These are phyloP conservation scores for Citrus australasica DNA, from an alignment of 345 rosid species.

Conservation along the genomic window DNA sequence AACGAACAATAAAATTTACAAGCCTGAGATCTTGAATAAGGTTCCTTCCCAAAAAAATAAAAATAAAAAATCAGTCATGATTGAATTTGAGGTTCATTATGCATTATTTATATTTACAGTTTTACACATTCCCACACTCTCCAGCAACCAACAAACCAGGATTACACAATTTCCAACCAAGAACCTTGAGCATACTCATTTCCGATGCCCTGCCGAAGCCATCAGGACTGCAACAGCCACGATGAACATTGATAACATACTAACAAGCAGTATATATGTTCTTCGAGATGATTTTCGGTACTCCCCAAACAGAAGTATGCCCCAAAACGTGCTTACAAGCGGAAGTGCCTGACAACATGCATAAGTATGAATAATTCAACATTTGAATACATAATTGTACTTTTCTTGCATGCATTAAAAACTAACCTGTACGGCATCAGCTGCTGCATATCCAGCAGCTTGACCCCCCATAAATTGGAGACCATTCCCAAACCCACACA, in stretches of 20 bases:
- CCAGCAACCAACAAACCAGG: not conserved
- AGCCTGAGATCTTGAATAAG: no score
- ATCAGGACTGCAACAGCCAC: slow-evolving; percentile 72
- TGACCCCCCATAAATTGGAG: slow-evolving; percentile 91
- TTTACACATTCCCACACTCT: not conserved
- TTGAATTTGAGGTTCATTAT: no score
- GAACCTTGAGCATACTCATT: slow-evolving; percentile 23
- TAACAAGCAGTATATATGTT: slow-evolving; percentile 55
- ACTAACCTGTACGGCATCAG: slow-evolving; percentile 77
- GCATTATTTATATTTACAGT: not conserved
- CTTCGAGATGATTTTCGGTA: slow-evolving; percentile 65
- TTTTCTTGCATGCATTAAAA: not conserved
- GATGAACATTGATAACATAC: slow-evolving; percentile 75
- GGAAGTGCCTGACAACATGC: slow-evolving; percentile 71
- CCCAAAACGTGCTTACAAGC: slow-evolving; percentile 90
- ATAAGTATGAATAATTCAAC: not conserved
- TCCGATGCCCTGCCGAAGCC: slow-evolving; percentile 76
- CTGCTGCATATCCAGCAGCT: slow-evolving; percentile 91
- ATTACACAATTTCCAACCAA: not conserved
- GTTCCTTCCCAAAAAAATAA: no score
- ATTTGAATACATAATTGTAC: not conserved
- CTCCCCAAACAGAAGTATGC: slow-evolving; percentile 76
- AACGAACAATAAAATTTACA: no score
- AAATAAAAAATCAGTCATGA: no score
- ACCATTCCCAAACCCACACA: slow-evolving; percentile 84